phyloP scores from a whole-genome alignment of 31 red algal species.

The Endocladia muricata region DNA sequence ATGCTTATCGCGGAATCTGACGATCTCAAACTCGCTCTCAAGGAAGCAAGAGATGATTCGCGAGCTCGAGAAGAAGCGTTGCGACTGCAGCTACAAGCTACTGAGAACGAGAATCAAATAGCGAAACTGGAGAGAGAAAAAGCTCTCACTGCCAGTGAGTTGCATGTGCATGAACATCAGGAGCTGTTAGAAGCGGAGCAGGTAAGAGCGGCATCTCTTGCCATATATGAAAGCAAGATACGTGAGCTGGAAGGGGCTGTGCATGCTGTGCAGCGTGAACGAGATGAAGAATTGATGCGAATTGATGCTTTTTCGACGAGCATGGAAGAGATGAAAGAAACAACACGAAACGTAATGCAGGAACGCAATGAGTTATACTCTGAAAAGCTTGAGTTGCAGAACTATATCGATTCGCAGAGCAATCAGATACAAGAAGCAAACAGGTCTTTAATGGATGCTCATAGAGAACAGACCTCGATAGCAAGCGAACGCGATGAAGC shows the following conservation, averaged over 20 bases:
- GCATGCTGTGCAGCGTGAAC: neutral
- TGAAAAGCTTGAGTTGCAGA: constrained; percentile 31
- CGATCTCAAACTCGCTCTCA: constrained; percentile 17
- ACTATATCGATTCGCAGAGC: constrained; percentile 14
- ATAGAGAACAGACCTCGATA: constrained; percentile 20
- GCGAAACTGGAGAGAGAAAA: constrained; percentile 35
- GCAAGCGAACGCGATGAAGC: constrained; percentile 57
- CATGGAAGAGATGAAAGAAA: constrained; percentile 55
- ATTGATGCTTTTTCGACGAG: constrained; percentile 37
- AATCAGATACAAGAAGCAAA: constrained; percentile 1
- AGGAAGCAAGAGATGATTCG: neutral
- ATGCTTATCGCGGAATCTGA: constrained; percentile 14
- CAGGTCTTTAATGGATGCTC: constrained; percentile 29
- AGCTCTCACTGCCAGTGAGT: constrained; percentile 15
- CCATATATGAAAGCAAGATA: constrained; percentile 17
- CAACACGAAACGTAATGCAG: constrained; percentile 25
- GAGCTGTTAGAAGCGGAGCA: constrained; percentile 38
- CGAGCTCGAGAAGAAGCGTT: constrained; percentile 21
- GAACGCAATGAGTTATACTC: constrained; percentile 41
- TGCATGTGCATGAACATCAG: constrained; percentile 20
- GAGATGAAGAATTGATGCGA: constrained; percentile 24
- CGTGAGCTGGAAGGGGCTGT: constrained; percentile 32
- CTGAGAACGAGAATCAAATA: constrained; percentile 35
- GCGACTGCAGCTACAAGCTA: constrained; percentile 9
- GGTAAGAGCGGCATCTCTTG: neutral